Evolutionary conservation across 2,329 filamentous ascomycete species (phyloP).

Genomic region (Fusarium siculi): DNA sequence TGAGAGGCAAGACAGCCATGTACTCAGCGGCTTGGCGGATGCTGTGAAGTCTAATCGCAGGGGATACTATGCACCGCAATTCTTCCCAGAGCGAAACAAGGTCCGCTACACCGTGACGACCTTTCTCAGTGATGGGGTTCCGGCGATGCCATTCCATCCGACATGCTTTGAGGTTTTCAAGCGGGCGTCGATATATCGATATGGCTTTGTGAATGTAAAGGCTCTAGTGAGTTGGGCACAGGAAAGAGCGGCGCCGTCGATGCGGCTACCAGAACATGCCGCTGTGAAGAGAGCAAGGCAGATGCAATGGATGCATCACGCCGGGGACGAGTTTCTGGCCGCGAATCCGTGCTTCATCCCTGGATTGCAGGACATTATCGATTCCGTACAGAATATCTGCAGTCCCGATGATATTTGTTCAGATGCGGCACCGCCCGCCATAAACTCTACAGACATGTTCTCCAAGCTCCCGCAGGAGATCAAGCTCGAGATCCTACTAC

Average conservation of each 20-base stretch:
- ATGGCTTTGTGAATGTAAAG: background rate
- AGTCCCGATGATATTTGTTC: background rate
- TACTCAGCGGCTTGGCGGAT: background rate
- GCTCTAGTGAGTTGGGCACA: background rate
- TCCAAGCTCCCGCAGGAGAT: conserved; percentile 5
- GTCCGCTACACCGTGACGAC: background rate
- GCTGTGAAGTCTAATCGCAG: background rate
- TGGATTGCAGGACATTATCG: background rate
- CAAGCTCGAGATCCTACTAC: background rate
- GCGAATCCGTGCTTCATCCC: background rate
- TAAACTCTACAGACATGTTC: background rate
- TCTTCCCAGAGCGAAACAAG: background rate
- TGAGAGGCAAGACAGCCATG: background rate
- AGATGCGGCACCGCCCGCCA: no score
- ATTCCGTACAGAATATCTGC: background rate
- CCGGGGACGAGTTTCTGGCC: background rate
- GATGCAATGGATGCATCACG: background rate
- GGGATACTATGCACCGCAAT: accelerated
- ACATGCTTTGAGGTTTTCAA: background rate
- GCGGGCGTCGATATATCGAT: background rate
- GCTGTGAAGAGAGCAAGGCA: background rate
- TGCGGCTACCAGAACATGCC: background rate
- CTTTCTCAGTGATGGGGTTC: background rate
- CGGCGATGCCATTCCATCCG: background rate
- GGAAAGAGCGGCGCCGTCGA: accelerated